phyloP scores from a whole-genome alignment of 495 filamentous ascomycete genomes.

The Aspergillus homomorphus region DNA sequence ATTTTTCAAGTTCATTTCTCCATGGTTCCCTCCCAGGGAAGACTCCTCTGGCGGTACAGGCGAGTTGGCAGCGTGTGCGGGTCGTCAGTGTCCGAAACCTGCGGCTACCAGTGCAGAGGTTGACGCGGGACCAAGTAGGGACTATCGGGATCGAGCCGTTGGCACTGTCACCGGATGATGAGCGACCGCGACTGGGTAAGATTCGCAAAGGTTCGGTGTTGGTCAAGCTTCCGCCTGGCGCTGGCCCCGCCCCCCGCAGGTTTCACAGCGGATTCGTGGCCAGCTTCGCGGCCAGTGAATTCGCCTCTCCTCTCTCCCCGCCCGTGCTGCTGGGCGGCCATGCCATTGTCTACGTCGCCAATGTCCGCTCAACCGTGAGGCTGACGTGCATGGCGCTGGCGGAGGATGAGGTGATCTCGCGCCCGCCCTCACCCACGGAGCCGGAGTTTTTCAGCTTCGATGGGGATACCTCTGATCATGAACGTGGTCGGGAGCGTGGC shows the following conservation, averaged over 20 bases:
- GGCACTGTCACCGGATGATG: slow-evolving; percentile 22
- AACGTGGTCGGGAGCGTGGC: slow-evolving; percentile 27
- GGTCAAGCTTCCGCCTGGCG: slow-evolving; percentile 47
- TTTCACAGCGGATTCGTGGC: slow-evolving; percentile 49
- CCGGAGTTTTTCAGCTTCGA: slow-evolving; percentile 67
- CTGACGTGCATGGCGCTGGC: slow-evolving; percentile 54
- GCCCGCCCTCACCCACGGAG: slow-evolving; percentile 30
- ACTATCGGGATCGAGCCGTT: slow-evolving; percentile 76
- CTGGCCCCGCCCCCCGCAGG: slow-evolving; percentile 38
- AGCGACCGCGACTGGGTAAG: slow-evolving; percentile 34
- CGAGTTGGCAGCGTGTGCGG: slow-evolving; percentile 69
- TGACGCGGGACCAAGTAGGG: slow-evolving; percentile 81
- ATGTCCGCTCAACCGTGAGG: slow-evolving; percentile 75
- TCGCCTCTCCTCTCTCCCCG: slow-evolving; percentile 37
- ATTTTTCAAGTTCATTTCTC: slow-evolving; percentile 34
- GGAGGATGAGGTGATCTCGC: slow-evolving; percentile 31
- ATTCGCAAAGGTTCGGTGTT: slow-evolving; percentile 86
- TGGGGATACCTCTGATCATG: slow-evolving; percentile 48
- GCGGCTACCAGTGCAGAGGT: slow-evolving; percentile 72
- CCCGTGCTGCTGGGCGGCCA: slow-evolving; percentile 55
- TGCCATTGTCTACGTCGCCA: slow-evolving; percentile 81
- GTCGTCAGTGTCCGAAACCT: slow-evolving; percentile 86
- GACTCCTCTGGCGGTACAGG: slow-evolving; percentile 23
- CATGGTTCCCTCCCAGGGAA: slow-evolving; percentile 29
- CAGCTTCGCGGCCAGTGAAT: slow-evolving; percentile 41